Evolutionary conservation across 2,329 filamentous ascomycete genomes (phyloP), one percentile per base, ranked within the genome.

Genomic region (Penicillium sclerotiorum): DNA sequence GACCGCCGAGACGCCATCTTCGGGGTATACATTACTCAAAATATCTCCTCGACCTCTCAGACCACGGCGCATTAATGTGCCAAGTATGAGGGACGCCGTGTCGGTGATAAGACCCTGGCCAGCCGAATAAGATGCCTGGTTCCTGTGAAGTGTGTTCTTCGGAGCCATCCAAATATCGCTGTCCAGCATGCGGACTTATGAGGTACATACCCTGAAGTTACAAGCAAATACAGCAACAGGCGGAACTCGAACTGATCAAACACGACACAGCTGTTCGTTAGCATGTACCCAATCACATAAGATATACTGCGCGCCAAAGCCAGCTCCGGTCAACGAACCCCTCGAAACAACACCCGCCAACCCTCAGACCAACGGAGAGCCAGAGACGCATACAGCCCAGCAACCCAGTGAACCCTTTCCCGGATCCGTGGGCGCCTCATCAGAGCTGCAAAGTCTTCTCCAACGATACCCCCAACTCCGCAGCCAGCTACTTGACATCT

Each of bases 231-330:
- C 21, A 13, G 13, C 6, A 45, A 12, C 15, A n/a, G n/a, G n/a
- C n/a, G n/a, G n/a, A n/a, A n/a, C n/a, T n/a, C n/a, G n/a, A n/a
- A n/a, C n/a, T n/a, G n/a, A n/a, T n/a, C n/a, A n/a, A n/a, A n/a
- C n/a, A n/a, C n/a, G 38, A 36, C 22, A 3, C 54, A 77, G 75
- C 55, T 78, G 76, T 48, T 78, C 75, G 8, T 67, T 78, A 30
- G 65, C 60, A 25, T 78, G 76, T 57, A 73, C 72, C 30, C 71
- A 76, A 46, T 63, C 67, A 5, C 75, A 77, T 58, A 75, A 76
- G 58, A 66, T 67, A 15, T 69, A 70, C 49, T 77, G 75, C 53
- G 61, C 63, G 17, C 67, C 69, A n/a, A 65, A 65, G 55, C 47
- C 56, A 23, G 43, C 48, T 15, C 52, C 57, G 17, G 56, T 49